Evolutionary conservation across 345 rosid species (phyloP).

Genomic region (Eucalyptus regnans): DNA sequence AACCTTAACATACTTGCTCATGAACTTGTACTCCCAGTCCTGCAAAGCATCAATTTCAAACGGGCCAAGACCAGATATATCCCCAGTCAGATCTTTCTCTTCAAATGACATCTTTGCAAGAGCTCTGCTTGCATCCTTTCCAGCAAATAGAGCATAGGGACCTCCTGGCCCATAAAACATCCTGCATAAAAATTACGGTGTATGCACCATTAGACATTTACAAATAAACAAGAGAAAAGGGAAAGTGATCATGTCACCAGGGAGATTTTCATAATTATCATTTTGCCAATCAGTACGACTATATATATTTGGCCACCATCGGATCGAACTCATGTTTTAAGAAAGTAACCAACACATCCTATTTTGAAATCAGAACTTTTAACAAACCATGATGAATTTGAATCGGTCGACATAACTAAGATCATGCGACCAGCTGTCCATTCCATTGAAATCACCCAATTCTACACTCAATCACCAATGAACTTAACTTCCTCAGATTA

Average conservation of each 20-base stretch:
- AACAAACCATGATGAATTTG: background rate
- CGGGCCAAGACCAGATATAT: conserved; percentile 90
- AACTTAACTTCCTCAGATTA: background rate
- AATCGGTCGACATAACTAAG: background rate
- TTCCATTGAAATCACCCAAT: background rate
- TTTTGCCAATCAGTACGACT: background rate
- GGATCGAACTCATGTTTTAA: background rate
- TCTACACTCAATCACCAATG: background rate
- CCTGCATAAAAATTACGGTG: conserved; percentile 20
- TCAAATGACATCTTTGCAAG: conserved; percentile 99
- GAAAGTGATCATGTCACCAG: background rate
- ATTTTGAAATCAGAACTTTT: background rate
- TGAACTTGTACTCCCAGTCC: conserved; percentile 99
- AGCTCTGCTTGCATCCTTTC: conserved; percentile 96
- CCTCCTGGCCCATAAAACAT: conserved; percentile 99
- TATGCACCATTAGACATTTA: background rate
- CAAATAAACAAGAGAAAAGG: background rate
- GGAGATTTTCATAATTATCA: background rate
- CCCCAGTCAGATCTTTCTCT: conserved; percentile 82
- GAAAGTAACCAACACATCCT: background rate
- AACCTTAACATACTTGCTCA: conserved; percentile 90
- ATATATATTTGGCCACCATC: background rate
- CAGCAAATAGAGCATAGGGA: conserved; percentile 92
- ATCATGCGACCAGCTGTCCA: background rate
- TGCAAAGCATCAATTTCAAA: conserved; percentile 93